Evolutionary conservation across 179 eudicot genomes (phyloP), one percentile per base, ranked within the genome.

Genomic region (Camellia oleifera): DNA sequence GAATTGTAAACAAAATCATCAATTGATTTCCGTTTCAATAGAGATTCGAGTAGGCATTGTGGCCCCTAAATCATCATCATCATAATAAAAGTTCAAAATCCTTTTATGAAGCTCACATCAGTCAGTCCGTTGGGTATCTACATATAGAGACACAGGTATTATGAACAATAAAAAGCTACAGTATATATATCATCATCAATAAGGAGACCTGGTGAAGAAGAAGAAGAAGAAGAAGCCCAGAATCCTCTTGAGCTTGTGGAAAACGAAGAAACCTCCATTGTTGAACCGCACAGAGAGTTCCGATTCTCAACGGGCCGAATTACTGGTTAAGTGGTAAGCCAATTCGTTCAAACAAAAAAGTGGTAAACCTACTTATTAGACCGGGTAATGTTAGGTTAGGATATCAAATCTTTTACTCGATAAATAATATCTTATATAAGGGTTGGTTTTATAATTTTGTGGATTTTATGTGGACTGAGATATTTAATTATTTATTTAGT

Each of bases 131-230:
- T 44, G 17, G 18, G 52, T 54, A 17, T 58, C 18, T 4, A 54
- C 50, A 13, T 17, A 26, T 26, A 26, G 32, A 7, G 45, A 75
- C 8, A n/a, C 2, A 2, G 0, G 11, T 40, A 61, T 6, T 3
- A 62, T 64, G 11, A 61, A 5, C 0, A 26, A 26, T 6, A 9
- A 18, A 53, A 9, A 74, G 18, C 2, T 0, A 0, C 14, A 9
- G 50, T 68, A 68, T 66, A 12, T 13, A 6, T 42, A 32, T 68
- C 50, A 66, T 32, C 10, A 5, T 32, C 11, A 68, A 42, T 4
- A 40, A 75, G 18, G 52, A 57, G 62, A 79, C 88, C 88, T 73
- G 77, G 56, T 54, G 32, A 26, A 26, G 32, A 26, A 26, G 32
- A 83, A 61, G 68, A 62, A 26, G 32, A 26, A 26, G 32, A 83